Evolutionary conservation across 2,329 filamentous ascomycete species (phyloP).

Genomic region (Neonectria hederae): DNA sequence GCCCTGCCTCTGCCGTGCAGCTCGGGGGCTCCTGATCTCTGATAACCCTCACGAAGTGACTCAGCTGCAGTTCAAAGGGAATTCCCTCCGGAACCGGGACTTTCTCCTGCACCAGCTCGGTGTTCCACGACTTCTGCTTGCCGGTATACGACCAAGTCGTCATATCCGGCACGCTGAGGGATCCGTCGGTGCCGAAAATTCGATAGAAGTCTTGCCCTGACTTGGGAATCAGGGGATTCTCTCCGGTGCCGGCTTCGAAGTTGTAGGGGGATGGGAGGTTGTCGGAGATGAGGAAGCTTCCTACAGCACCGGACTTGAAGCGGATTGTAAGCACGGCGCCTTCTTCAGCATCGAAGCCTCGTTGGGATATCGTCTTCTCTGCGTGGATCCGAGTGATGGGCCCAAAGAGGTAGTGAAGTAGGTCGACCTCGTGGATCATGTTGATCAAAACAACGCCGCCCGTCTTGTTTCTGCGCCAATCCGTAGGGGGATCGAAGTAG

Average conservation of each 20-base stretch:
- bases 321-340: conserved; percentile 63
- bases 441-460: conserved; percentile 66
- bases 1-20: conserved; percentile 59
- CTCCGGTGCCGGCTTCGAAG: conserved; percentile 67
- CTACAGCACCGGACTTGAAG: conserved; percentile 64
- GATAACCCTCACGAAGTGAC: conserved; percentile 61
- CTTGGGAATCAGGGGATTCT: conserved; percentile 63
- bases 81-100: conserved; percentile 32
- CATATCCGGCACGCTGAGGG: conserved; percentile 64
- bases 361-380: conserved; percentile 55
- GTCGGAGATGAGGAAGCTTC: conserved; percentile 66
- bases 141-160: conserved; percentile 56
- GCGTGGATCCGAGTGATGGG: conserved; percentile 62
- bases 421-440: conserved; percentile 68
- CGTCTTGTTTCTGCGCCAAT: conserved; percentile 56
- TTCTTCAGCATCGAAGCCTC: conserved; percentile 62
- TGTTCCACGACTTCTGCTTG: conserved; percentile 53
- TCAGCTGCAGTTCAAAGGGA: conserved; percentile 63
- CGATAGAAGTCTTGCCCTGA: conserved; percentile 59
- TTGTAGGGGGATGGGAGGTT: conserved; percentile 60
- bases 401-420: conserved; percentile 65
- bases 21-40: conserved; percentile 52
- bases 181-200: conserved; percentile 62
- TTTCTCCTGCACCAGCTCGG: conserved; percentile 46
- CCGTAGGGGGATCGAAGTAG: conserved; percentile 59